Percentiles rank a stretch among this genome's conserved stretches.
Evolutionary conservation across 1,284 basidiomycete species (phyloP).

Genomic region (Paramarasmius palmivorus): DNA sequence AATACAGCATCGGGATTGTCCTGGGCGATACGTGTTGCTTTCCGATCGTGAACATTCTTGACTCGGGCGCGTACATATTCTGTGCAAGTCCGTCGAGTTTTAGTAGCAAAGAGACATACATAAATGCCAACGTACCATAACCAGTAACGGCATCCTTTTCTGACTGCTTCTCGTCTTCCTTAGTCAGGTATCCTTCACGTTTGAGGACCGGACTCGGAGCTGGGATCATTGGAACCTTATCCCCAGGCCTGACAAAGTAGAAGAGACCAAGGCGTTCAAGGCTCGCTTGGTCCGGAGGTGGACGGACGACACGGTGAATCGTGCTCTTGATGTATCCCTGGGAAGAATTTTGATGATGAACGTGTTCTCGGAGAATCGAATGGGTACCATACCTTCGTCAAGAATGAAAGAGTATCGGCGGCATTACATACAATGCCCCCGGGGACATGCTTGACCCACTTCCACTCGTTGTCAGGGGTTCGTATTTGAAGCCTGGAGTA

Average conservation of each 20-base stretch:
- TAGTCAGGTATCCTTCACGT: constrained; percentile 21
- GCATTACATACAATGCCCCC: constrained; percentile 27
- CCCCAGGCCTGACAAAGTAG: constrained; percentile 25
- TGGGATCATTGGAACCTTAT: constrained; percentile 23
- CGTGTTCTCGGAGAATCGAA: too few relatives aligned
- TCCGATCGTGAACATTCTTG: constrained; percentile 18
- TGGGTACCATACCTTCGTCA: constrained; percentile 18
- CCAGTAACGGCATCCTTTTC: constrained; percentile 14
- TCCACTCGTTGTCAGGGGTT: constrained; percentile 26
- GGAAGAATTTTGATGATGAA: too few relatives aligned
- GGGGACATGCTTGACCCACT: constrained; percentile 25
- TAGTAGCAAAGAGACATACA: too few relatives aligned
- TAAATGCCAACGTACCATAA: constrained; percentile 9
- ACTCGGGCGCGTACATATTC: constrained; percentile 21
- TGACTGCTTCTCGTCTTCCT: constrained; percentile 10
- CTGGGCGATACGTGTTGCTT: constrained; percentile 11
- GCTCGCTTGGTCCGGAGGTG: constrained; percentile 45
- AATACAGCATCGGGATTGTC: constrained; percentile 16
- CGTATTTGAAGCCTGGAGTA: constrained; percentile 26
- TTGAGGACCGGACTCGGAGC: constrained; percentile 24
- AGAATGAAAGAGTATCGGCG: constrained; percentile 19
- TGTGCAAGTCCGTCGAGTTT: too few relatives aligned
- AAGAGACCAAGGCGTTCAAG: constrained; percentile 25
- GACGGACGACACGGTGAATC: constrained; percentile 50
- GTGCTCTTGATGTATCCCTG: constrained; percentile 39